Percentiles rank a stretch among this genome's conserved stretches.
phyloP scores from a whole-genome alignment of 2,329 filamentous ascomycete species.

The Epichloe gansuensis region DNA sequence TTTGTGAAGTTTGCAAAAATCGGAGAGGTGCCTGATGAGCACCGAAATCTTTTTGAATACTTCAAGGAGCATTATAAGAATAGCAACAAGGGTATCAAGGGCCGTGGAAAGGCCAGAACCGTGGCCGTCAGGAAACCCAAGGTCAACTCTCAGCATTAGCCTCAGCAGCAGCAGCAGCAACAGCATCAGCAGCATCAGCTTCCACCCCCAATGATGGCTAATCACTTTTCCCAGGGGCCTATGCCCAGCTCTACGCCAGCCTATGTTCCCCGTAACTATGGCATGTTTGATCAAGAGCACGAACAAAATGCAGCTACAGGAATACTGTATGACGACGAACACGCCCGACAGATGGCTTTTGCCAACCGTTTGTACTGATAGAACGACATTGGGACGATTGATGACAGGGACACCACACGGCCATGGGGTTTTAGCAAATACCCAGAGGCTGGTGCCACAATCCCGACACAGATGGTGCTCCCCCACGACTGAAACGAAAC shows the following conservation, averaged over 20 bases:
- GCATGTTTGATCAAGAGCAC: conserved; percentile 35
- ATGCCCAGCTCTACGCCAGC: conserved; percentile 19
- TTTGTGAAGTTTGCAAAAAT: conserved; percentile 54
- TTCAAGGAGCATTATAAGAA: conserved; percentile 89
- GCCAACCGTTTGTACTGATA: conserved; percentile 31
- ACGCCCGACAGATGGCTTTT: conserved; percentile 27
- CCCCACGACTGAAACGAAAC: background rate
- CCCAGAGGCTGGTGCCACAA: background rate
- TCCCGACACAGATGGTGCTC: background rate
- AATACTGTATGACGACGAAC: conserved; percentile 33
- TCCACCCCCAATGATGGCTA: conserved; percentile 16
- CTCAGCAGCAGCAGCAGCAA: background rate
- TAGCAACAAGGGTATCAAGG: conserved; percentile 97
- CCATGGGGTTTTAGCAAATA: background rate
- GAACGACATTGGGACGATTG: conserved; percentile 6
- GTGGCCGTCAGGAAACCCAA: conserved; percentile 31
- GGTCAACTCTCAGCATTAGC: conserved; percentile 9
- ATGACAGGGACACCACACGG: conserved; percentile 1
- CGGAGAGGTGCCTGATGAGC: conserved; percentile 42
- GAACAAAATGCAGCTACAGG: conserved; percentile 16
- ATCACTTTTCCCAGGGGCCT: conserved; percentile 12
- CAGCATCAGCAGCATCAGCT: background rate
- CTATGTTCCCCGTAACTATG: conserved; percentile 23
- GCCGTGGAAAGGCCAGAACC: conserved; percentile 72
- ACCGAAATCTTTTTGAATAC: conserved; percentile 72